Percentiles rank a stretch among this genome's conserved stretches.
Conservation (phyloP, 73 alveolate genomes). For the Blepharisma stoltei region DNA sequence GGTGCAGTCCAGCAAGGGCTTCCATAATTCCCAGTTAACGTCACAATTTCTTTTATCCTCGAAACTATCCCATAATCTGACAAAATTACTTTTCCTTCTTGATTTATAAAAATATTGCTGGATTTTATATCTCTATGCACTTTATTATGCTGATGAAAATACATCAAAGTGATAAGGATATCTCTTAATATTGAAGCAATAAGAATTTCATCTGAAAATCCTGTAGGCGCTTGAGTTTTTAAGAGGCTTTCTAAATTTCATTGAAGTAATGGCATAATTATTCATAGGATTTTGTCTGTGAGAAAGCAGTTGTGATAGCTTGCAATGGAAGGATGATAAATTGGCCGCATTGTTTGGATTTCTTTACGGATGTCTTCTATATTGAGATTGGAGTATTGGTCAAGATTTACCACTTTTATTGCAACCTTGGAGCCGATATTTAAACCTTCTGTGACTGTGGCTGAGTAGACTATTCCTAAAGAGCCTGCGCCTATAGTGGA, state of each 20-base stretch:
- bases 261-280: conserved; percentile 56
- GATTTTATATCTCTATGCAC: conserved; percentile 77
- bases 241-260: conserved; percentile 44
- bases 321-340: conserved; percentile 50
- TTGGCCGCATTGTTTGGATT: conserved; percentile 41
- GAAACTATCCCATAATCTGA: conserved; percentile 72
- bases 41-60: conserved; percentile 60
- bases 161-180: conserved; percentile 56
- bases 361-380: conserved; percentile 60
- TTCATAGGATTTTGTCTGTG: conserved; percentile 47
- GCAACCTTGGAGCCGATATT: conserved; percentile 44
- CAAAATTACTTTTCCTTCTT: conserved; percentile 54
- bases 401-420: conserved; percentile 51
- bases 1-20: conserved; percentile 84
- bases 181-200: conserved; percentile 69
- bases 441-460: conserved; percentile 33
- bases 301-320: conserved; percentile 44
- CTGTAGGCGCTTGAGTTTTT: conserved; percentile 32
- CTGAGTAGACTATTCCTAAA: conserved; percentile 34
- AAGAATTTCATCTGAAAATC: conserved; percentile 56
- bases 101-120: conserved; percentile 64
- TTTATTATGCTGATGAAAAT: conserved; percentile 62
- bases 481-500: no score
- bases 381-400: conserved; percentile 45
- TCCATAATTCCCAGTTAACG: conserved; percentile 59